Percentiles rank a stretch among this genome's conserved stretches.
phyloP scores from a whole-genome alignment of 768 basidiomycete genomes.

The Tulasnella sp. region DNA sequence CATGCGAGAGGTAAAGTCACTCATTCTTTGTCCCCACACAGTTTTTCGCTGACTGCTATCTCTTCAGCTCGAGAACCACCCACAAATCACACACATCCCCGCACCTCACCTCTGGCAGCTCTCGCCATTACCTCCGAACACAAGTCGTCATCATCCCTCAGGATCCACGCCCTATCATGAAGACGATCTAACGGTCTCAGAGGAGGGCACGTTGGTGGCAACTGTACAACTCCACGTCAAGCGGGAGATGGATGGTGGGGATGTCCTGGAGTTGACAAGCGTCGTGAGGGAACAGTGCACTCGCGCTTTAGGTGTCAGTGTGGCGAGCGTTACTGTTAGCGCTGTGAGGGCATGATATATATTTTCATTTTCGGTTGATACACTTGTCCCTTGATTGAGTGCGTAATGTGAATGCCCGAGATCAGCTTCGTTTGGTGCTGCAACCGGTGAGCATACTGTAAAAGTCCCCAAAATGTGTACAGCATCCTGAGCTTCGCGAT shows the following conservation, averaged over 20 bases:
- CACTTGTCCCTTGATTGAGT: too few species aligned
- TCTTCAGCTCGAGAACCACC: conserved; percentile 66
- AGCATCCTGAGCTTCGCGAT: too few species aligned
- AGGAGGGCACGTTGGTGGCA: conserved; percentile 39
- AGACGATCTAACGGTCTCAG: conserved; percentile 9
- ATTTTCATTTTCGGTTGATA: too few species aligned
- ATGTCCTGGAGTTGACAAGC: conserved; percentile 56
- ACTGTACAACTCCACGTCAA: conserved; percentile 72
- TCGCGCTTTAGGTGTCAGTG: conserved; percentile 20
- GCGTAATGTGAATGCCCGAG: too few species aligned
- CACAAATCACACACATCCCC: conserved; percentile 69
- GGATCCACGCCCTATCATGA: conserved; percentile 6
- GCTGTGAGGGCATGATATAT: conserved; percentile 18
- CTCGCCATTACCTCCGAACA: conserved; percentile 32
- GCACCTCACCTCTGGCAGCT: conserved; percentile 88
- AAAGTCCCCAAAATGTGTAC: too few species aligned
- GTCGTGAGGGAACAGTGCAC: conserved; percentile 54
- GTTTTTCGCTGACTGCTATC: conserved; percentile 3
- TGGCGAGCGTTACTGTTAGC: conserved; percentile 19
- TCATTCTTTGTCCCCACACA: conserved; percentile 9
- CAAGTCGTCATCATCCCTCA: conserved; percentile 12
- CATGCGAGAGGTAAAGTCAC: conserved; percentile 59
- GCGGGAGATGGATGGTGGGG: conserved; percentile 52
- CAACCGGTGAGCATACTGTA: too few species aligned
- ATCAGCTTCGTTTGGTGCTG: too few species aligned